Percentiles rank a stretch among this genome's conserved stretches.
phyloP scores from a whole-genome alignment of 2,329 filamentous ascomycete genomes.

The Apiospora aurea region DNA sequence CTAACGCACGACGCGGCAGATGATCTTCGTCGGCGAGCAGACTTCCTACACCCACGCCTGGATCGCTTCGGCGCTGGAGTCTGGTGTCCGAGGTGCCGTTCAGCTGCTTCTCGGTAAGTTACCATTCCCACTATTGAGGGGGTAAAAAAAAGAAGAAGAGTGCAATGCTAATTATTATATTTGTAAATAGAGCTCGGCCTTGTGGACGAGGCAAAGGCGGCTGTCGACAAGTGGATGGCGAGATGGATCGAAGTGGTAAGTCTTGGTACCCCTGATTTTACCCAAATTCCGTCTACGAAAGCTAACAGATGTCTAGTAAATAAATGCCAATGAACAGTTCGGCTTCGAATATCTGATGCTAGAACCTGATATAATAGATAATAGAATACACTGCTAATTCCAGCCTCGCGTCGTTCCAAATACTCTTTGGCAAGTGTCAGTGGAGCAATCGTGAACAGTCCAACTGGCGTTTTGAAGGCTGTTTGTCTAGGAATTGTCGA shows the following conservation, averaged over 20 bases:
- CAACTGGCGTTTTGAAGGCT: no score
- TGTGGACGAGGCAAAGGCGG: slow-evolving; percentile 72
- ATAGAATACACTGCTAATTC: neutral
- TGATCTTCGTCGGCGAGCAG: slow-evolving; percentile 75
- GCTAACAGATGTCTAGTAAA: neutral
- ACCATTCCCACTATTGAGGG: neutral
- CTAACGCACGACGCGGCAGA: slow-evolving; percentile 43
- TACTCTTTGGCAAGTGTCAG: neutral
- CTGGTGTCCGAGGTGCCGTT: slow-evolving; percentile 68
- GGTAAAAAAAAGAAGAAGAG: no score
- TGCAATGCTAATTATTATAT: slow-evolving; percentile 25
- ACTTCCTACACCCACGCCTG: slow-evolving; percentile 76
- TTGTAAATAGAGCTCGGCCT: slow-evolving; percentile 60
- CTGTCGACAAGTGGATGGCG: slow-evolving; percentile 72
- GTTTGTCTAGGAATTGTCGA: no score
- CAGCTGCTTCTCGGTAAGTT: slow-evolving; percentile 62
- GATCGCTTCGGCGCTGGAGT: slow-evolving; percentile 73
- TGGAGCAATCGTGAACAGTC: no score
- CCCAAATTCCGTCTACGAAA: neutral
- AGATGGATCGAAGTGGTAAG: slow-evolving; percentile 63
- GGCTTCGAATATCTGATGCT: fast-evolving
- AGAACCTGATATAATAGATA: neutral
- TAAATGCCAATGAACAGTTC: neutral
- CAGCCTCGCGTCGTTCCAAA: neutral
- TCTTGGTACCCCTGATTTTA: neutral